Evolutionary conservation across 306 rosid species (phyloP), one percentile per base, ranked within the genome.

Genomic region (Vigna mungo): DNA sequence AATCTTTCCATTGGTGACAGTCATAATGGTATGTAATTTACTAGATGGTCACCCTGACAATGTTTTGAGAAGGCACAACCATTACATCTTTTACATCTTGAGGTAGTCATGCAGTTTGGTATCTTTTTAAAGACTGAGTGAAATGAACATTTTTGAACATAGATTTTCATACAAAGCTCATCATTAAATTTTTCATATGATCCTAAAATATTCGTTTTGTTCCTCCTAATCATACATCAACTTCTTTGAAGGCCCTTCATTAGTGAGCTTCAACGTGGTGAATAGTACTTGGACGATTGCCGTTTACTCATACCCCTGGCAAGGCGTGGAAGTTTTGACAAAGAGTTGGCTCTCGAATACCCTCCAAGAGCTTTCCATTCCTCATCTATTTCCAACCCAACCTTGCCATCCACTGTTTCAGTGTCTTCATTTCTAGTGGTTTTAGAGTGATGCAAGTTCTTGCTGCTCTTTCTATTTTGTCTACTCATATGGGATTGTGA

Each of bases 351-450:
- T 87, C 94, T 85, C 2, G 58, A 49, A 3, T 88, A 58, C 61
- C 88, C 87, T 73, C 81, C 88, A n/a, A 80, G 80, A 2, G 79
- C 85, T 12, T 15, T 76, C 92, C 85, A 78, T 44, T 87, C 87
- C 59, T 86, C 87, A 82, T 75, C 68, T 12, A 84, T 9, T 7
- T 51, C 73, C 5, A 63, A 12, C 0, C 62, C 64, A 36, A 47
- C 66, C 34, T 69, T 58, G 41, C 82, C 82, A 30, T 59, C 78
- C 46, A 71, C 82, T 20, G 56, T 73, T 6, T 71, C 78, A 52
- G 54, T 73, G 71, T 74, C 85, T 55, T 80, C 83, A 11, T 72
- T 61, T 47, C 68, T 53, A 12, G 46, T 53, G 23, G 85, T 76
- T 61, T 47, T 81, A 10, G 34, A 52, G 78, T 84, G 77, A 21